These are phyloP conservation scores for Geotrichum aggregatum DNA, from an alignment of 1,139 yeast species.

Conservation along the genomic window DNA sequence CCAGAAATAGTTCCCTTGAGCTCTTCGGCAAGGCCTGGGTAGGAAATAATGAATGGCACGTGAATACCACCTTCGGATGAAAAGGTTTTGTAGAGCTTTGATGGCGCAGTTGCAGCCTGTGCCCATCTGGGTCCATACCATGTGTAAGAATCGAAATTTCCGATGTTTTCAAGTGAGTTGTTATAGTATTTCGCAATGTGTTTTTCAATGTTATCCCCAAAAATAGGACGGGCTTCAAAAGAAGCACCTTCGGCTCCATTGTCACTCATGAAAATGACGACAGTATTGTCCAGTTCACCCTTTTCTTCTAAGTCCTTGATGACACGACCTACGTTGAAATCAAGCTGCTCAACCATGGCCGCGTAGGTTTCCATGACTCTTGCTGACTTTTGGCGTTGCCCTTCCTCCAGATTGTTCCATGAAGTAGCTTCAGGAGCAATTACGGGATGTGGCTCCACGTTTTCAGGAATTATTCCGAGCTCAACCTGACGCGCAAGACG, in stretches of 20 bases:
- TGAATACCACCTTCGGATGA: slow-evolving; percentile 55
- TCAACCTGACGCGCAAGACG: slow-evolving; percentile 44
- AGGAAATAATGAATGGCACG: slow-evolving; percentile 45
- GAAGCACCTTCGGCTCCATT: slow-evolving; percentile 61
- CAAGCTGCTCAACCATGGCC: slow-evolving; percentile 57
- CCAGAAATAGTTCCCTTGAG: slow-evolving; percentile 33
- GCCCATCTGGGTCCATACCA: slow-evolving; percentile 61
- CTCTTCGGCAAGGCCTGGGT: slow-evolving; percentile 22
- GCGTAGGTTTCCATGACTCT: slow-evolving; percentile 55
- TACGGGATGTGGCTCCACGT: slow-evolving; percentile 47
- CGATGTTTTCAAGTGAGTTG: slow-evolving; percentile 48
- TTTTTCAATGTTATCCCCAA: slow-evolving; percentile 33
- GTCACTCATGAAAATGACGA: slow-evolving; percentile 55
- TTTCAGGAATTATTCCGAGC: slow-evolving; percentile 46
- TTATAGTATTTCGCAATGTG: slow-evolving; percentile 41
- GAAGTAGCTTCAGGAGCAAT: slow-evolving; percentile 41
- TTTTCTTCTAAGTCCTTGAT: slow-evolving; percentile 41
- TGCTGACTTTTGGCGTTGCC: slow-evolving; percentile 40
- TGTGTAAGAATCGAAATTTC: slow-evolving; percentile 47
- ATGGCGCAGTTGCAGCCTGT: slow-evolving; percentile 60
- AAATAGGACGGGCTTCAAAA: slow-evolving; percentile 51
- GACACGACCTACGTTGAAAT: slow-evolving; percentile 48
- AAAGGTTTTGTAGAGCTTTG: slow-evolving; percentile 51
- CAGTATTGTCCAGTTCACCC: slow-evolving; percentile 50
- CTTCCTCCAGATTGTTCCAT: slow-evolving; percentile 46